phyloP scores from a whole-genome alignment of 2,329 filamentous ascomycete genomes.

The Aureobasidium subglaciale region DNA sequence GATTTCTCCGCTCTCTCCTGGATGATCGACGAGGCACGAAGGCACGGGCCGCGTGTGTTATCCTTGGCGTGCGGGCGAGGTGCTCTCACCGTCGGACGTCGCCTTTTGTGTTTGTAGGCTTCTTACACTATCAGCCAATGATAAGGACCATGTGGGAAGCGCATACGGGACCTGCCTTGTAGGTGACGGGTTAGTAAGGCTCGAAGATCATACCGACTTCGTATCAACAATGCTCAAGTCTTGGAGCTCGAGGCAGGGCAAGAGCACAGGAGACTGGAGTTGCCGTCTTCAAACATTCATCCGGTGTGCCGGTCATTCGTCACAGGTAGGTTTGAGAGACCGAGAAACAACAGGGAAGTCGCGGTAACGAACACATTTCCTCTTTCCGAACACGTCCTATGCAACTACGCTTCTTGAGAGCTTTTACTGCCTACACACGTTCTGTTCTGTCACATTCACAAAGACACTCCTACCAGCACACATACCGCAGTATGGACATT shows the following conservation, averaged over 20 bases:
- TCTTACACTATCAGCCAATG: conserved; percentile 13
- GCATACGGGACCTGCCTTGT: background rate
- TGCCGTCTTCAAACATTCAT: background rate
- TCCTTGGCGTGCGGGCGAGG: background rate
- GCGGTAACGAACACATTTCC: background rate
- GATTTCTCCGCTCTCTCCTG: background rate
- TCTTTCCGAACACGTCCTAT: background rate
- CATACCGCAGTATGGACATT: background rate
- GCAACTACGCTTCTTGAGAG: background rate
- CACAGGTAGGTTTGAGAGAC: background rate
- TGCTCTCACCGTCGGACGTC: conserved; percentile 1
- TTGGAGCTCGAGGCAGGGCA: background rate
- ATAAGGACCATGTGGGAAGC: background rate
- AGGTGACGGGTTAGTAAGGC: background rate
- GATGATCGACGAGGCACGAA: conserved; percentile 5
- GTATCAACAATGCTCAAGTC: background rate
- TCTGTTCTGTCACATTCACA: background rate
- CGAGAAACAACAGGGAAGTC: background rate
- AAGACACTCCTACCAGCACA: background rate
- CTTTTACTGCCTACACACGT: background rate
- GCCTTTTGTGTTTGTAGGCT: background rate
- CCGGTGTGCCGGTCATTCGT: background rate
- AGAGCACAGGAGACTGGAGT: background rate
- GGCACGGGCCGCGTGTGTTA: conserved; percentile 9
- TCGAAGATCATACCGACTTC: background rate